phyloP scores from a whole-genome alignment of 2,329 filamentous ascomycete species.

The Diplocarpon rosae region DNA sequence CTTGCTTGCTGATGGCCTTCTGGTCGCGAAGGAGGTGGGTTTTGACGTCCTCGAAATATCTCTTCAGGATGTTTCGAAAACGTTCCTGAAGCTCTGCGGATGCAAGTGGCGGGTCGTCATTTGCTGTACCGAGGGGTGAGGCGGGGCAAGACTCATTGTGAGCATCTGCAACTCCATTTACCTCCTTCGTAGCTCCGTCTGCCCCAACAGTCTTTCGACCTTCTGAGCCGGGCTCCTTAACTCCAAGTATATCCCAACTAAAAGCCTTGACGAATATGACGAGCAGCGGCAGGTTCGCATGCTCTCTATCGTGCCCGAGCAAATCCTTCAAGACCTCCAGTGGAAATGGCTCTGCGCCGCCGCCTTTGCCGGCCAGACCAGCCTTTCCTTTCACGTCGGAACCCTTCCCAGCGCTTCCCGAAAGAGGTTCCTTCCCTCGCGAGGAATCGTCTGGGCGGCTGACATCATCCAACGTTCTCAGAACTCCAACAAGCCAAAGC shows the following conservation, averaged over 20 bases:
- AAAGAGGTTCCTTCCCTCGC: conserved; percentile 34
- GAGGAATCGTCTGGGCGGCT: conserved; percentile 51
- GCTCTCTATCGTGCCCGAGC: conserved; percentile 85
- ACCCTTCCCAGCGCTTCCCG: conserved; percentile 45
- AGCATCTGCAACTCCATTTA: conserved; percentile 31
- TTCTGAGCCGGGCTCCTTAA: conserved; percentile 59
- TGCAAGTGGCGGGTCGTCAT: conserved; percentile 63
- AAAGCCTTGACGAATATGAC: conserved; percentile 96
- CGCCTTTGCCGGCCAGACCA: conserved; percentile 44
- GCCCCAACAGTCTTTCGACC: conserved; percentile 77
- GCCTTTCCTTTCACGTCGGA: conserved; percentile 47
- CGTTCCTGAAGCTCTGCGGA: conserved; percentile 69
- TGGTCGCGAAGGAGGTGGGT: conserved; percentile 82
- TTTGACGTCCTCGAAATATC: conserved; percentile 91
- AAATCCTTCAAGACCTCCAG: conserved; percentile 97
- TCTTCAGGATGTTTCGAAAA: conserved; percentile 73
- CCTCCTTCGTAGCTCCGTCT: conserved; percentile 54
- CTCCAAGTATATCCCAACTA: conserved; percentile 86
- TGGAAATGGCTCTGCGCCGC: conserved; percentile 80
- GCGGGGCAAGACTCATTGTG: conserved; percentile 41
- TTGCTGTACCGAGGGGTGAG: conserved; percentile 31
- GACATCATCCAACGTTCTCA: conserved; percentile 67
- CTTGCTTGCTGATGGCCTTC: conserved; percentile 75
- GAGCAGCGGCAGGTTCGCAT: conserved; percentile 79
- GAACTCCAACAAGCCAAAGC: conserved; percentile 83